Conservation (phyloP, 2,329 filamentous ascomycete genomes). For the Hymenoscyphus infarciens region DNA sequence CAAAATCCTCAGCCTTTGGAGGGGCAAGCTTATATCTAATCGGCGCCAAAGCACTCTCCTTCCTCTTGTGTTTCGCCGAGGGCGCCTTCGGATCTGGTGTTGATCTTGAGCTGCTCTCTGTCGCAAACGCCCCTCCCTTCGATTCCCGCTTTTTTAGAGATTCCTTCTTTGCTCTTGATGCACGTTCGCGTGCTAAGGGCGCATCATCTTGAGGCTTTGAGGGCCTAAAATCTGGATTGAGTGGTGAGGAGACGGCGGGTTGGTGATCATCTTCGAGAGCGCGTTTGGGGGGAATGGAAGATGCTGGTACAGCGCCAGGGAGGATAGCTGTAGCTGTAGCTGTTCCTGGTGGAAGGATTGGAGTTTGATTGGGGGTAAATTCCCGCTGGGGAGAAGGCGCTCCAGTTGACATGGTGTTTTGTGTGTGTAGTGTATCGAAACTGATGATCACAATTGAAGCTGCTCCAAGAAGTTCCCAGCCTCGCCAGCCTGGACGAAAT, state of each 20-base stretch:
- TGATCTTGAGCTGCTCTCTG: slow-evolving; percentile 49
- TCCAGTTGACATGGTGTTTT: slow-evolving; percentile 34
- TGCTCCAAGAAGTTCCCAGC: neutral
- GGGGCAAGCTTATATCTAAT: slow-evolving; percentile 62
- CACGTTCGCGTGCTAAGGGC: slow-evolving; percentile 30
- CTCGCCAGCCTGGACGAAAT: neutral
- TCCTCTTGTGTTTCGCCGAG: slow-evolving; percentile 38
- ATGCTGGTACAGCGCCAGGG: slow-evolving; percentile 27
- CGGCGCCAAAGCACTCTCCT: slow-evolving; percentile 42
- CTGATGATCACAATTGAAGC: neutral
- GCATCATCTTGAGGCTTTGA: slow-evolving; percentile 37
- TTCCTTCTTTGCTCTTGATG: slow-evolving; percentile 58
- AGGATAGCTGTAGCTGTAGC: slow-evolving; percentile 26
- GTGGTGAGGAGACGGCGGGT: slow-evolving; percentile 68
- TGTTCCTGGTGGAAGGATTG: slow-evolving; percentile 37
- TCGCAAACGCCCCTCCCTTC: slow-evolving; percentile 43
- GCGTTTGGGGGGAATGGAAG: slow-evolving; percentile 61
- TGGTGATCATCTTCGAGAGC: slow-evolving; percentile 65
- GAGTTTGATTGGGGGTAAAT: slow-evolving; percentile 32
- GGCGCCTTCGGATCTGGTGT: slow-evolving; percentile 53
- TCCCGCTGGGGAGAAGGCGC: slow-evolving; percentile 41
- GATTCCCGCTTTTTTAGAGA: slow-evolving; percentile 66
- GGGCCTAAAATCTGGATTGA: slow-evolving; percentile 62
- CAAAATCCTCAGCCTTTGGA: slow-evolving; percentile 59
- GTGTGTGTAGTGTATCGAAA: neutral